These are phyloP conservation scores for Fusarium agapanthi DNA, from an alignment of 2,329 filamentous ascomycete genomes.

Conservation along the genomic window DNA sequence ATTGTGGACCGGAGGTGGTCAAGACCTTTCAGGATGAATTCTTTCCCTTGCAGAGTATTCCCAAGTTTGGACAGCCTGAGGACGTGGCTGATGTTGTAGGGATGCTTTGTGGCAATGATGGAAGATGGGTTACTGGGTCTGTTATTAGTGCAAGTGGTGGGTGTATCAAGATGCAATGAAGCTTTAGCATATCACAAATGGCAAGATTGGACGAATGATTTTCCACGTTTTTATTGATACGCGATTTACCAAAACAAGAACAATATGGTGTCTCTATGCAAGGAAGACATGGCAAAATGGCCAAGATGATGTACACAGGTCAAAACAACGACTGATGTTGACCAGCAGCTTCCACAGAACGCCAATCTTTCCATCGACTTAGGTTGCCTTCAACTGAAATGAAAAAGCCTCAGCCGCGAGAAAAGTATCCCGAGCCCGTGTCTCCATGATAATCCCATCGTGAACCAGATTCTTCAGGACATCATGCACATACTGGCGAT, in stretches of 20 bases:
- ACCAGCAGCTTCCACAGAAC: neutral
- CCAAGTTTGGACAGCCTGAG: constrained; percentile 46
- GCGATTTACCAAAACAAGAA: rapidly evolving
- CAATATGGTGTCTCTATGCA: neutral
- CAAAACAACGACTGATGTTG: rapidly evolving
- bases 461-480: neutral
- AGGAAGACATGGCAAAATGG: neutral
- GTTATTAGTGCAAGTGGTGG: constrained; percentile 49
- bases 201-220: rapidly evolving
- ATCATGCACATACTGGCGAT: neutral
- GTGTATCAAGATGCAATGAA: constrained; percentile 45
- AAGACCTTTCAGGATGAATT: constrained; percentile 46
- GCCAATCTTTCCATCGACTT: neutral
- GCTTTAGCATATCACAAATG: neutral
- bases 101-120: constrained; percentile 45
- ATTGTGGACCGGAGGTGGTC: constrained; percentile 45
- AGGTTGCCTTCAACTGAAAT: neutral
- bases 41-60: constrained; percentile 46
- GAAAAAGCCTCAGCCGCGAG: neutral
- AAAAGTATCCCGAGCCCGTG: neutral
- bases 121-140: constrained; percentile 49
- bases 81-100: constrained; percentile 50
- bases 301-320: neutral
- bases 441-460: neutral
- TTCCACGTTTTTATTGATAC: neutral